phyloP scores from a whole-genome alignment of 352 stramenopile genomes.

The Phytopythium helicoides region DNA sequence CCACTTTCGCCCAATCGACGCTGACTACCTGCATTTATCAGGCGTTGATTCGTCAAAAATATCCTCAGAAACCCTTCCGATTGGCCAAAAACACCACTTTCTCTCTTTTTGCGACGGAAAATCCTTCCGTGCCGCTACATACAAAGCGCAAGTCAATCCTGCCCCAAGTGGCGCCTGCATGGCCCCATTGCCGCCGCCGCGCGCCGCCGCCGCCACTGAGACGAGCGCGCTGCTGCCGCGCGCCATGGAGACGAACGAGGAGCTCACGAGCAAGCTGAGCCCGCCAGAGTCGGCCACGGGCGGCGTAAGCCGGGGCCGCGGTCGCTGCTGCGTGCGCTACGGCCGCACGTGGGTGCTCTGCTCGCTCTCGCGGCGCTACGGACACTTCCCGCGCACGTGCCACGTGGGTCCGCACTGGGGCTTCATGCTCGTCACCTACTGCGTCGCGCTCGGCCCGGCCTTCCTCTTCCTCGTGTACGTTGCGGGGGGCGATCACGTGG shows the following conservation, averaged over 20 bases:
- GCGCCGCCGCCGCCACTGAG: neutral
- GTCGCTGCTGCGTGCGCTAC: slow-evolving; percentile 45
- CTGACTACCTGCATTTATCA: no score
- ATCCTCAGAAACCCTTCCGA: neutral
- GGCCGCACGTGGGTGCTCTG: slow-evolving; percentile 64
- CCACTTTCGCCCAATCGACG: no score
- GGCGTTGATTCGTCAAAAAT: no score
- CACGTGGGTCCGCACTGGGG: slow-evolving; percentile 71
- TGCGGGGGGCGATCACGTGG: no score
- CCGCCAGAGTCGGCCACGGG: neutral
- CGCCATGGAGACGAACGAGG: slow-evolving; percentile 7
- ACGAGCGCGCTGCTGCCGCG: slow-evolving; percentile 1
- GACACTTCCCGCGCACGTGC: slow-evolving; percentile 57
- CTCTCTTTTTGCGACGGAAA: neutral
- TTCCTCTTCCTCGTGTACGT: slow-evolving; percentile 52
- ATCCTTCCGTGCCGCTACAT: no score
- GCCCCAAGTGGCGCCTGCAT: no score
- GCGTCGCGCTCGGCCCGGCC: slow-evolving; percentile 47
- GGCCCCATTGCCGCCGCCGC: neutral
- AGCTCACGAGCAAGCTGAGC: slow-evolving; percentile 24
- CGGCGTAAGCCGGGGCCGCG: slow-evolving; percentile 1
- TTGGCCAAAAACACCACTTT: neutral
- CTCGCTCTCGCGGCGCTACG: slow-evolving; percentile 37
- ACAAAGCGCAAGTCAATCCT: no score
- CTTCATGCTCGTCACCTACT: slow-evolving; percentile 79